These are phyloP conservation scores for Chenopodium formosanum DNA, from an alignment of 148 eudicot genomes.

Conservation along the genomic window DNA sequence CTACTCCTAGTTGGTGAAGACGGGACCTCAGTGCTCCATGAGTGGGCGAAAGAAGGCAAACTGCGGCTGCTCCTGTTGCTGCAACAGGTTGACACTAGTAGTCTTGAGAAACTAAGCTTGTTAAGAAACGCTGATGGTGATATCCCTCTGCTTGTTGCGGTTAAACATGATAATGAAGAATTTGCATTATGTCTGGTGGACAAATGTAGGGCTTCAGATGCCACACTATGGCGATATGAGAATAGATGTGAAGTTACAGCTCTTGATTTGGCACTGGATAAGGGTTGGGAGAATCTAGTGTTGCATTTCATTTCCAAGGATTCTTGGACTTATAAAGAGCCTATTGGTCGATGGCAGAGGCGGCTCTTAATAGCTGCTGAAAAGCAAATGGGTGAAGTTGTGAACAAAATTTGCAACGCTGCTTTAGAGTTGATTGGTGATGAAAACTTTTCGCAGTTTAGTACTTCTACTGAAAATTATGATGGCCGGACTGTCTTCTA, in stretches of 20 bases:
- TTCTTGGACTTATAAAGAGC: neutral
- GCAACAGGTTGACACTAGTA: neutral
- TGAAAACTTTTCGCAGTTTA: neutral
- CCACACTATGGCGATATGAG: neutral
- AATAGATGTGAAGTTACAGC: neutral
- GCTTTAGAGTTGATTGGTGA: neutral
- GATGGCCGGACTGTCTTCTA: neutral
- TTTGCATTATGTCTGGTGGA: neutral
- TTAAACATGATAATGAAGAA: neutral
- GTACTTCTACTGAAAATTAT: neutral
- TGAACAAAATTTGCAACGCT: neutral
- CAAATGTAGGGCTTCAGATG: neutral
- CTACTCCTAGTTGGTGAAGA: neutral
- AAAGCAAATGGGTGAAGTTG: neutral
- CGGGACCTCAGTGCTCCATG: neutral
- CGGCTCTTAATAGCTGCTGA: neutral
- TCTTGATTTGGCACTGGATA: neutral
- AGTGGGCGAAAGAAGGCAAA: neutral
- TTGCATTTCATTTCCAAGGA: neutral
- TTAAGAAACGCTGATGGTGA: neutral
- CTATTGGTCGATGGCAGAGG: neutral
- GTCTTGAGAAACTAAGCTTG: neutral
- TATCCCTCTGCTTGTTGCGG: neutral
- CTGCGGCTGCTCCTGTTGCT: neutral
- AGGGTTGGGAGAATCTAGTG: slow-evolving; percentile 1